These are phyloP conservation scores for Apiospora hydei DNA, from an alignment of 2,329 filamentous ascomycete species.

Conservation along the genomic window DNA sequence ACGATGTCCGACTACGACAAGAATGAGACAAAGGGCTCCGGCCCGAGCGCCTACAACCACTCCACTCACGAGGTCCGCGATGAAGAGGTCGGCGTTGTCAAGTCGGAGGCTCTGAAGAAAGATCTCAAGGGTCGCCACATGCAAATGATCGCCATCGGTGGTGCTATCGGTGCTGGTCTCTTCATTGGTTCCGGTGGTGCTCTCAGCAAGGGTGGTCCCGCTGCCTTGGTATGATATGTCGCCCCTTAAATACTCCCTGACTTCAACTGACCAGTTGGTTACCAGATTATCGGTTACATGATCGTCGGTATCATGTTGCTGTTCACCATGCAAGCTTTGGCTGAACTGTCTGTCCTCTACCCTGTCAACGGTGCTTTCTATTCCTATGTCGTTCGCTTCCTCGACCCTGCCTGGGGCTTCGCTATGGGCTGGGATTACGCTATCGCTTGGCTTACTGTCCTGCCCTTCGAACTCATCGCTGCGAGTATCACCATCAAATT, in stretches of 20 bases:
- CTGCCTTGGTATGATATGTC: slow-evolving; percentile 41
- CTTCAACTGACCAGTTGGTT: background rate
- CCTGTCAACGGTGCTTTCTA: slow-evolving; percentile 70
- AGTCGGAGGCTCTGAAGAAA: slow-evolving; percentile 43
- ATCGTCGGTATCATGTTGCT: slow-evolving; percentile 66
- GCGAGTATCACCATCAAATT: slow-evolving; percentile 61
- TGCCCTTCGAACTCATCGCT: slow-evolving; percentile 63
- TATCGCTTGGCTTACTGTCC: slow-evolving; percentile 55
- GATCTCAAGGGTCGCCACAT: slow-evolving; percentile 49
- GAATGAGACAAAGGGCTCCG: slow-evolving; percentile 34
- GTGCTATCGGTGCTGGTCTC: slow-evolving; percentile 63
- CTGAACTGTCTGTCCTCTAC: slow-evolving; percentile 65
- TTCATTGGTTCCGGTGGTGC: slow-evolving; percentile 73
- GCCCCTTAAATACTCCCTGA: background rate
- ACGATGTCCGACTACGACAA: slow-evolving; percentile 40
- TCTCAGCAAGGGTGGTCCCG: slow-evolving; percentile 67
- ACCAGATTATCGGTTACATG: slow-evolving; percentile 55
- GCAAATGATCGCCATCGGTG: slow-evolving; percentile 57
- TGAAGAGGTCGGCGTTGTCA: slow-evolving; percentile 47
- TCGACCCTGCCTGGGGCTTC: slow-evolving; percentile 66
- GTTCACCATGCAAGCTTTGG: slow-evolving; percentile 65
- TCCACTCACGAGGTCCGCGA: slow-evolving; percentile 34
- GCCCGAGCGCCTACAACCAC: slow-evolving; percentile 31
- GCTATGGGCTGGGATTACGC: slow-evolving; percentile 63
- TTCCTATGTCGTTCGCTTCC: slow-evolving; percentile 66